phyloP scores from a whole-genome alignment of 306 rosid species.

The Ochetophila trinervis region DNA sequence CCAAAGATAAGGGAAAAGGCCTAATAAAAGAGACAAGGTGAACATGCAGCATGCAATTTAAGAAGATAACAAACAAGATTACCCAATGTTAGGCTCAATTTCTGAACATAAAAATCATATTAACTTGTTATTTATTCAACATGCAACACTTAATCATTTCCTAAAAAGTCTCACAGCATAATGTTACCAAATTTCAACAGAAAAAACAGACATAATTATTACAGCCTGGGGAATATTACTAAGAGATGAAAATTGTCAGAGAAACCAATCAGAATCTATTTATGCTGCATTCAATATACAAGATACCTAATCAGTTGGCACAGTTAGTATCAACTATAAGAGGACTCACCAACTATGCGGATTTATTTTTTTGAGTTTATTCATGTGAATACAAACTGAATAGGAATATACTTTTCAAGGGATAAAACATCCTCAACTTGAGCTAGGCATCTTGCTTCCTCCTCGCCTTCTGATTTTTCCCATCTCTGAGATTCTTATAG shows the following conservation, averaged over 20 bases:
- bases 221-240: too few species aligned
- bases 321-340: background rate
- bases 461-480: background rate
- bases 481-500: background rate
- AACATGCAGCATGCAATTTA: too few species aligned
- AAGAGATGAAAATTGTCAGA: background rate
- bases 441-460: background rate
- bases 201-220: too few species aligned
- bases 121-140: too few species aligned
- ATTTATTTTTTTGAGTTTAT: background rate
- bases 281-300: background rate
- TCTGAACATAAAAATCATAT: too few species aligned
- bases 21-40: too few species aligned
- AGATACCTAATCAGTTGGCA: background rate
- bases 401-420: background rate
- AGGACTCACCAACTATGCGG: background rate
- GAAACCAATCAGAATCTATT: background rate
- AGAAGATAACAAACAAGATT: too few species aligned
- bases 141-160: too few species aligned
- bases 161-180: too few species aligned
- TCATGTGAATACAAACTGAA: background rate
- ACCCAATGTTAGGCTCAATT: too few species aligned
- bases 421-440: background rate
- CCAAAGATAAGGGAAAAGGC: background rate
- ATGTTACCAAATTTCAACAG: too few species aligned